Conservation (phyloP, 192 early-diverging fungal genomes). For the Entrophospora sp. region DNA sequence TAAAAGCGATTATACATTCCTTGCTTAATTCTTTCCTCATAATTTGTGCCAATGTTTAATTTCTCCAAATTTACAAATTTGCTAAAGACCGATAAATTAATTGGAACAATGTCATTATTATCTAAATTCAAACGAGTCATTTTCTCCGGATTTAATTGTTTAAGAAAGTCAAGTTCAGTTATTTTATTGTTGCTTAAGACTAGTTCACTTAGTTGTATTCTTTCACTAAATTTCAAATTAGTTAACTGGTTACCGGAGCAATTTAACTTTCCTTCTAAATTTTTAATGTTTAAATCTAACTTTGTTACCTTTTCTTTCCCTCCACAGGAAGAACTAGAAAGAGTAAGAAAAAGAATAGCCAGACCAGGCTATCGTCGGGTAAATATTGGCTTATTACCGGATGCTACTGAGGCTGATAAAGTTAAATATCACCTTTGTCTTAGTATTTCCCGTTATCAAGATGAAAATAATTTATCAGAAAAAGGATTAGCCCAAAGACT, state of each 20-base stretch:
- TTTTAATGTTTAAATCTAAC: no score
- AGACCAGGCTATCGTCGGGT: not conserved
- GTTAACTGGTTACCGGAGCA: not conserved
- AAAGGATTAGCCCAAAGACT: not conserved
- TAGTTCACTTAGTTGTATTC: not conserved
- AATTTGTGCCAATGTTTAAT: no score
- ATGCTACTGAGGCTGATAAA: not conserved
- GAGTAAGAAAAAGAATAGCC: not conserved
- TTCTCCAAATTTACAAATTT: no score
- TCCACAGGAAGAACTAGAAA: not conserved
- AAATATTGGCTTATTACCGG: not conserved
- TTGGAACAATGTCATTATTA: no score
- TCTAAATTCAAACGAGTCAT: no score
- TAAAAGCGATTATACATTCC: no score
- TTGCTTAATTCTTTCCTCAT: no score
- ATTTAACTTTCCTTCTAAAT: no score
- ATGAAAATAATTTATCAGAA: not conserved
- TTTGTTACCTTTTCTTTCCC: slow-evolving; percentile 3
- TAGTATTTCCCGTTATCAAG: not conserved
- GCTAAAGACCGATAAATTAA: no score
- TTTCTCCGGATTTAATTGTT: no score
- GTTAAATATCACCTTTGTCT: not conserved
- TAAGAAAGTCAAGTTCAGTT: not conserved
- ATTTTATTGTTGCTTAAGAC: not conserved
- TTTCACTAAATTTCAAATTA: not conserved